Evolutionary conservation across 441 rosid genomes (phyloP).

Genomic region (Manihot esculenta): DNA sequence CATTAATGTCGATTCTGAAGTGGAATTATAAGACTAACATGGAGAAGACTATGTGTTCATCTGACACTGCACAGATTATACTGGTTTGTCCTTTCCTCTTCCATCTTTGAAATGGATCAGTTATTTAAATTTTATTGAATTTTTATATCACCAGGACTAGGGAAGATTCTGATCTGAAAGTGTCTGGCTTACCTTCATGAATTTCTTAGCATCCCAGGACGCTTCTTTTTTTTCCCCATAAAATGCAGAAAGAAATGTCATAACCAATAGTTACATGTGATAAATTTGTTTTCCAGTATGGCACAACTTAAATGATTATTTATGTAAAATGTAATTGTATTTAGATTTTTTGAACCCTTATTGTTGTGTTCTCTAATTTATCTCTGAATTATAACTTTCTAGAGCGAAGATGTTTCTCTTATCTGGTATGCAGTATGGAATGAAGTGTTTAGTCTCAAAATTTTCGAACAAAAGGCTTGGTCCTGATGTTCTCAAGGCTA

Average conservation of each 20-base stretch:
- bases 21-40: constrained; percentile 79
- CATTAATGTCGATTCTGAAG: constrained; percentile 64
- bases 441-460: constrained; percentile 2
- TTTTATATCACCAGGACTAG: neutral
- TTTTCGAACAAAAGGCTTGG: neutral
- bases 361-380: neutral
- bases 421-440: neutral
- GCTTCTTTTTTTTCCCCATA: neutral
- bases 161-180: neutral
- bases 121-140: neutral
- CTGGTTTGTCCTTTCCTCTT: constrained; percentile 48
- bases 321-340: neutral
- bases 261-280: too few species aligned
- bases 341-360: neutral
- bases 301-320: neutral
- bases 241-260: too few species aligned
- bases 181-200: neutral
- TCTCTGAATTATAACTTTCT: neutral
- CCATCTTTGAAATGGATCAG: constrained; percentile 14
- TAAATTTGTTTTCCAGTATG: too few species aligned
- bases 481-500: neutral
- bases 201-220: neutral
- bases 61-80: constrained; percentile 52
- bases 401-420: neutral
- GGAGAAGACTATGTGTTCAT: constrained; percentile 64